Evolutionary conservation across 768 basidiomycete genomes (phyloP).

Genomic region (Suillus ampliporus): DNA sequence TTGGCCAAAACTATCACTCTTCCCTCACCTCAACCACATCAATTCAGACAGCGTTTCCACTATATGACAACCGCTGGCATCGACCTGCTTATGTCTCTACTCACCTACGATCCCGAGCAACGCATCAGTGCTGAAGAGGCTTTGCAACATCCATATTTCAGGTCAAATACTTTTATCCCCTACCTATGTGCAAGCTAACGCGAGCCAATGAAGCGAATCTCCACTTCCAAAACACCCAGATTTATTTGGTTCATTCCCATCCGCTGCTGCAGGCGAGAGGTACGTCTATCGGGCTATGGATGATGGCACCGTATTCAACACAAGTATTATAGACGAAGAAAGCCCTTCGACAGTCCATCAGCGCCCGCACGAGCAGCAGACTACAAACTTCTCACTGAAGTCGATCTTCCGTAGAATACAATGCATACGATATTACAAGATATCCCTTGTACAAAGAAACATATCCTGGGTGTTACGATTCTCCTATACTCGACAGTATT

Average conservation of each 20-base stretch:
- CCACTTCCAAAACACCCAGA: conserved; percentile 96
- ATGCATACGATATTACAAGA: background rate
- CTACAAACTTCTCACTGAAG: conserved; percentile 68
- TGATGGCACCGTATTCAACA: background rate
- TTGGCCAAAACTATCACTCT: conserved; percentile 79
- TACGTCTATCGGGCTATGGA: conserved; percentile 41
- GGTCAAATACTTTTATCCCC: conserved; percentile 47
- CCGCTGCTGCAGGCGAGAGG: conserved; percentile 96
- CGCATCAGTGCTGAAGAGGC: conserved; percentile 92
- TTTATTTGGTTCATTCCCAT: conserved; percentile 94
- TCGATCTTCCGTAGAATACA: conserved; percentile 48
- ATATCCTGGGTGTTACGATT: conserved; percentile 19
- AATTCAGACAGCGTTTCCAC: conserved; percentile 85
- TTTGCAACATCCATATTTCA: conserved; percentile 89
- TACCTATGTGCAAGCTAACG: conserved; percentile 9
- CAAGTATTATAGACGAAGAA: conserved; percentile 60
- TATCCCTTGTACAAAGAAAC: background rate
- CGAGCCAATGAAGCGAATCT: conserved; percentile 66
- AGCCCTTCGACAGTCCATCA: conserved; percentile 79
- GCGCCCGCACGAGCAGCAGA: conserved; percentile 78
- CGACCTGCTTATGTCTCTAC: conserved; percentile 78
- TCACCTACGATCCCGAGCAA: conserved; percentile 88
- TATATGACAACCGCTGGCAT: conserved; percentile 85
- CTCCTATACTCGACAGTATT: conserved; percentile 36
- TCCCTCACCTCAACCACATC: conserved; percentile 73